These are phyloP conservation scores for Trametes meyenii DNA, from an alignment of 768 basidiomycete species.

Conservation along the genomic window DNA sequence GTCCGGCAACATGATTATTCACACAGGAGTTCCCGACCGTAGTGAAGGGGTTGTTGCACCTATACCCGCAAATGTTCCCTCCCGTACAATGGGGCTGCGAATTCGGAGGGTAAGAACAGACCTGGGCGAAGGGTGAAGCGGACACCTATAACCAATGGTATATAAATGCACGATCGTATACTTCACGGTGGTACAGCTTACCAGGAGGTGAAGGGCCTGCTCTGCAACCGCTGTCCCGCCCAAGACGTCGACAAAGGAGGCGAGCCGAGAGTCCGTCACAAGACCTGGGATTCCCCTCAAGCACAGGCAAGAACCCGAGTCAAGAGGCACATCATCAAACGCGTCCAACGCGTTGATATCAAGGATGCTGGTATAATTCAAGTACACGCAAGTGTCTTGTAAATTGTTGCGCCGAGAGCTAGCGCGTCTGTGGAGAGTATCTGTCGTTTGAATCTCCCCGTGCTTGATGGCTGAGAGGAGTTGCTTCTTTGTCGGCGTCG, in stretches of 20 bases:
- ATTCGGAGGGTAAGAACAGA: slow-evolving; percentile 40
- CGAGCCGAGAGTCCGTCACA: background rate
- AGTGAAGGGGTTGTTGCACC: slow-evolving; percentile 32
- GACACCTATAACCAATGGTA: background rate
- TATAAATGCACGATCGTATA: background rate
- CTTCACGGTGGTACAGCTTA: background rate
- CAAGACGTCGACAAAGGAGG: background rate
- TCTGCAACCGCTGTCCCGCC: background rate
- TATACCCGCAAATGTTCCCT: slow-evolving; percentile 33
- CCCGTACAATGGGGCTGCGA: slow-evolving; percentile 23
- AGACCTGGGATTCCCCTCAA: background rate
- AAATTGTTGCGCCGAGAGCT: background rate
- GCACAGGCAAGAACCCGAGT: background rate
- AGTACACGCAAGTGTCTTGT: background rate
- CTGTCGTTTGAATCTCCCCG: background rate
- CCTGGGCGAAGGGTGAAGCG: background rate
- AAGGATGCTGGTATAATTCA: background rate
- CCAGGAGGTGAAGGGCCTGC: background rate
- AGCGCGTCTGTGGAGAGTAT: background rate
- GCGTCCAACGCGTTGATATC: background rate
- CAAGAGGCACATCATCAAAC: background rate
- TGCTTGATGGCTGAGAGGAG: background rate
- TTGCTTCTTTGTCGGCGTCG: background rate
- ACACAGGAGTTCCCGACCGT: slow-evolving; percentile 26
- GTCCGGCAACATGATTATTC: slow-evolving; percentile 31